phyloP scores from a whole-genome alignment of 208 protist genomes.

The Borovskyia barvae region DNA sequence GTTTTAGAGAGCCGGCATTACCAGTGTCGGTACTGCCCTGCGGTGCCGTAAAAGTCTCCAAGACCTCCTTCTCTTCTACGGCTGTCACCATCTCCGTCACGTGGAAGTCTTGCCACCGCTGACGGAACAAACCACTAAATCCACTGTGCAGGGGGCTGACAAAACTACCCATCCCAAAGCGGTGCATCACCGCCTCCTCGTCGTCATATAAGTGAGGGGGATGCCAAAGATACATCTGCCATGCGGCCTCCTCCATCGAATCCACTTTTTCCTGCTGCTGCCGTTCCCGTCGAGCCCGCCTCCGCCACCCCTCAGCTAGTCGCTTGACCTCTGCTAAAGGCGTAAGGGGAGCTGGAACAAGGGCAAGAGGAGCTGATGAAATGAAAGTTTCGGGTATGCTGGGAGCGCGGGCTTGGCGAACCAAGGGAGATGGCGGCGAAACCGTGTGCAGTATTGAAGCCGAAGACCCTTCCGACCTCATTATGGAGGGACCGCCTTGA shows the following conservation, averaged over 20 bases:
- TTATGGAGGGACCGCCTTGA: too few species aligned
- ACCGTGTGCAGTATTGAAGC: too few species aligned
- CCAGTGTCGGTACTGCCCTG: conserved; percentile 26
- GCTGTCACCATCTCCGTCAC: conserved; percentile 66
- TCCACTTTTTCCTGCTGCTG: not conserved
- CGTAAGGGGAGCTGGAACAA: conserved; percentile 10
- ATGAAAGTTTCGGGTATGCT: too few species aligned
- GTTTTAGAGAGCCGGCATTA: too few species aligned
- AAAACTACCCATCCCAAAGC: conserved; percentile 79
- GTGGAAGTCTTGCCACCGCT: conserved; percentile 75
- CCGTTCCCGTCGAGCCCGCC: conserved; percentile 1
- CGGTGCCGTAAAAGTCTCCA: not conserved
- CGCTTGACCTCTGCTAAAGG: conserved; percentile 26
- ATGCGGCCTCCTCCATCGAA: conserved; percentile 8
- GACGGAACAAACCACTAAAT: conserved; percentile 68
- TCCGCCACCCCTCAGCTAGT: conserved; percentile 14
- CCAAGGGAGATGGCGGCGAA: not conserved
- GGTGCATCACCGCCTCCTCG: conserved; percentile 48
- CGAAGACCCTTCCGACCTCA: too few species aligned
- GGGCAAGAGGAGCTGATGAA: not conserved
- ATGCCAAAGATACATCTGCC: conserved; percentile 28
- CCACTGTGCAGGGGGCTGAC: conserved; percentile 30
- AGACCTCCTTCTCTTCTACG: not conserved
- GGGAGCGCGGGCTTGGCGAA: not conserved
- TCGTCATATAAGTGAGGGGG: conserved; percentile 43